Base-by-base conservation (phyloP, 2,329 filamentous ascomycete species). In the Trichoderma harzianum region DNA sequence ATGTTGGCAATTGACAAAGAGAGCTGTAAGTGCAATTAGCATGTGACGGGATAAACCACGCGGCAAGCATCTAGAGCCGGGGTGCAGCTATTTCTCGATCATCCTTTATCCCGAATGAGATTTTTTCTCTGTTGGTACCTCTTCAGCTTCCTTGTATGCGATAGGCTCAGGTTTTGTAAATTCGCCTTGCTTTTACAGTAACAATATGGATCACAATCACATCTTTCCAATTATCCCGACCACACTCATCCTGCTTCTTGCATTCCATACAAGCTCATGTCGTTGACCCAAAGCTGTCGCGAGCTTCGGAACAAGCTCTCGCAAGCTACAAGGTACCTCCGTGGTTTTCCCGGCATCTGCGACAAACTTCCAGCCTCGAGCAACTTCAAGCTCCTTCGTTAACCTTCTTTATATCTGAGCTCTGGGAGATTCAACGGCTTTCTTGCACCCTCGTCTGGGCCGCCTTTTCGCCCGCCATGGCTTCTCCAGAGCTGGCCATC, bases 401-500 rank as follows among this genome's bases (percentile, higher is more conserved):
- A n/a, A 60, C 6, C 36, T 10, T 68, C n/a, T 26, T 26, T 5
- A 14, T 47, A 53, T 61, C 21, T 18, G 55, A 74, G 72, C 73
- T 73, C 72, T 65, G 53, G 28, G 26, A 47, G 1, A 3, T 14
- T 21, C 30, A 69, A 58, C 58, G 55, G 26, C 66, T 14, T 16
- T 16, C 34, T 34, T 66, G 36, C 51, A 65, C 66, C 58, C 64
- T 53, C 10, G 18, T 14, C 36, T 30, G 47, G 67, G 53, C 67
- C 55, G 18, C 66, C n/a, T 34, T 3, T n/a, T 51, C 67, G 63
- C n/a, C 57, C 66, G 75, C 73, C 65, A 92, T 93, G 90, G 86
- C 89, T 21, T 89, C 89, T 58, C 90, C 92, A 76, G 88, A 93
- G 80, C 82, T 95, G 73, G 91, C 91, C 77, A 93, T 95, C 76